Conservation (phyloP, 192 early-diverging fungal genomes). For the Funneliformis mosseae region DNA sequence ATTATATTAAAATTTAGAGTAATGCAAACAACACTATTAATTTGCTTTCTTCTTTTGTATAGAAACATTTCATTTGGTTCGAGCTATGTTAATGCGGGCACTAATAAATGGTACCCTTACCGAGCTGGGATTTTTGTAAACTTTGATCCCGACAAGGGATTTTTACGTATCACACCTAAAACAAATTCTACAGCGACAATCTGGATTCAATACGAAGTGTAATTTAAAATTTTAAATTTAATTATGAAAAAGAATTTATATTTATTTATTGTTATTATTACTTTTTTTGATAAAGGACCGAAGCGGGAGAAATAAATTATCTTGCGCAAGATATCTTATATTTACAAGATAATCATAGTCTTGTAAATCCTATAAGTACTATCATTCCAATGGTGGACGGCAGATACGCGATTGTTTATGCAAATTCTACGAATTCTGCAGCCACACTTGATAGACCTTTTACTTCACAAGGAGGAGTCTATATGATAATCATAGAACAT, state of each 20-base stretch:
- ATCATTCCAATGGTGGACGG: not conserved
- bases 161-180: not conserved
- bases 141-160: not conserved
- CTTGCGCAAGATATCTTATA: not conserved
- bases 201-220: not conserved
- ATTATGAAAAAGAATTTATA: no score
- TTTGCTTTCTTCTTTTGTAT: not conserved
- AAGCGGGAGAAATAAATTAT: not conserved
- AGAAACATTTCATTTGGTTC: not conserved
- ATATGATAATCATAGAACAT: not conserved
- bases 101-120: not conserved
- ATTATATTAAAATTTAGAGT: not conserved
- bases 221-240: not conserved
- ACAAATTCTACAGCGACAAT: not conserved
- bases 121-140: not conserved
- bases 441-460: not conserved
- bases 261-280: not conserved
- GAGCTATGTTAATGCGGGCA: not conserved
- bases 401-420: not conserved
- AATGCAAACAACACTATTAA: not conserved
- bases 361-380: no score
- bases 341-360: no score
- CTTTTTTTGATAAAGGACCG: not conserved
- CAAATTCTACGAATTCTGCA: not conserved
- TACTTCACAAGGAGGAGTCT: not conserved